These are phyloP conservation scores for Calonectria leucothoes DNA, from an alignment of 2,329 filamentous ascomycete species.

Conservation along the genomic window DNA sequence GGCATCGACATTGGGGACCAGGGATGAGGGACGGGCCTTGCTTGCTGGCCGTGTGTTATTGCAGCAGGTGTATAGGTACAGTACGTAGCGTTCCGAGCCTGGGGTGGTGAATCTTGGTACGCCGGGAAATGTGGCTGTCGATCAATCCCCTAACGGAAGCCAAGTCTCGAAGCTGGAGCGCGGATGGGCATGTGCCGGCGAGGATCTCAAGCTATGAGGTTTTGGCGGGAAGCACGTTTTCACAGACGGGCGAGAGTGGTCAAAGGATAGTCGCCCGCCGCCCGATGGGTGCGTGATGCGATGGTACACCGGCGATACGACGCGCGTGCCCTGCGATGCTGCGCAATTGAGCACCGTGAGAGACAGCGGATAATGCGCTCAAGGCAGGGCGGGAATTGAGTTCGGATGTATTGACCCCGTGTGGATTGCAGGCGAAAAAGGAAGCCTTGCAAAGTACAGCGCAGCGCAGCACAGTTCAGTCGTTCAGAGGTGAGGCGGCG, in stretches of 20 bases:
- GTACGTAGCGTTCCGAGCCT: slow-evolving; percentile 1
- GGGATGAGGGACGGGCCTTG: not conserved
- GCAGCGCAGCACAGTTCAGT: not conserved
- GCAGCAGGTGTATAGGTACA: not conserved
- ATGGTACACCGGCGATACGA: not conserved
- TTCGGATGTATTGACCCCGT: slow-evolving; percentile 9
- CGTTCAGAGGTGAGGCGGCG: slow-evolving; percentile 3
- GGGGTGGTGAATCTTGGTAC: slow-evolving; percentile 10
- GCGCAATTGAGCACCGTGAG: slow-evolving; percentile 2
- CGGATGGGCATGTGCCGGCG: not conserved
- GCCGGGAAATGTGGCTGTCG: slow-evolving; percentile 5
- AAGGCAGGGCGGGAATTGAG: slow-evolving; percentile 21
- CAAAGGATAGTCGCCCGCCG: not conserved
- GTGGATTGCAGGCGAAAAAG: not conserved
- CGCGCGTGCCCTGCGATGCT: slow-evolving; percentile 2
- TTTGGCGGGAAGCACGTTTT: not conserved
- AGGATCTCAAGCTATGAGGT: not conserved
- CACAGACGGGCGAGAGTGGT: not conserved
- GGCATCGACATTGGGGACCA: slow-evolving; percentile 10
- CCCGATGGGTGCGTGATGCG: not conserved
- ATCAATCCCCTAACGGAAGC: slow-evolving; percentile 10
- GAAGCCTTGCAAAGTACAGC: slow-evolving; percentile 8
- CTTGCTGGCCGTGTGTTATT: not conserved
- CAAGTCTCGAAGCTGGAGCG: slow-evolving; percentile 1
- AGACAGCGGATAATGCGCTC: slow-evolving; percentile 12